These are phyloP conservation scores for Didymella pinodella DNA, from an alignment of 2,329 filamentous ascomycete genomes.

Conservation along the genomic window DNA sequence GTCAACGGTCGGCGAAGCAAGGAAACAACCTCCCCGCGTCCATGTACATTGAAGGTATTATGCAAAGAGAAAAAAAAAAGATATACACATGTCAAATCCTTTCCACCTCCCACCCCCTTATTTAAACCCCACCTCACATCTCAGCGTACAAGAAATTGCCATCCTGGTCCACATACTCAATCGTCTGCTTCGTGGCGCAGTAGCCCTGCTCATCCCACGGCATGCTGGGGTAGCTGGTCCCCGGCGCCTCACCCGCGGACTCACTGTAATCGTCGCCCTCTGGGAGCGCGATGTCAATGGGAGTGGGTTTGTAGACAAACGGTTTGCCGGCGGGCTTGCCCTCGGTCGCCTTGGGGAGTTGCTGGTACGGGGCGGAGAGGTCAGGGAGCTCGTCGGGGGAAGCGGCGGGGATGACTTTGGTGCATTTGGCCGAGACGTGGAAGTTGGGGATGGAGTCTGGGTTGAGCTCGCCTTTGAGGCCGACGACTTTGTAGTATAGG, in stretches of 20 bases:
- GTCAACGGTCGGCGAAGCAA: not conserved
- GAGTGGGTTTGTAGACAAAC: slow-evolving; percentile 36
- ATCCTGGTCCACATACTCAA: slow-evolving; percentile 46
- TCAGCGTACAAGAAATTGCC: slow-evolving; percentile 45
- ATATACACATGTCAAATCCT: not conserved
- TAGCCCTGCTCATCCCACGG: slow-evolving; percentile 42
- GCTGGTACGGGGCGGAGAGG: slow-evolving; percentile 37
- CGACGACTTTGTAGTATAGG: slow-evolving; percentile 48
- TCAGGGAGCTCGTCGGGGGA: slow-evolving; percentile 40
- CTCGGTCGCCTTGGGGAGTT: slow-evolving; percentile 38
- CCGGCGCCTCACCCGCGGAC: slow-evolving; percentile 7
- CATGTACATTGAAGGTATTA: slow-evolving; percentile 2
- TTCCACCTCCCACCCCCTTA: not conserved
- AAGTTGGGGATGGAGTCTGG: slow-evolving; percentile 42
- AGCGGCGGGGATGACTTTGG: slow-evolving; percentile 39
- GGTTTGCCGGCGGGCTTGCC: slow-evolving; percentile 43
- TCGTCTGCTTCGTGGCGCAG: slow-evolving; percentile 42
- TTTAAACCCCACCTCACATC: slow-evolving; percentile 18
- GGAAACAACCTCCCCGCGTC: not conserved
- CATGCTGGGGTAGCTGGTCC: slow-evolving; percentile 6
- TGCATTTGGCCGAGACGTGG: slow-evolving; percentile 45
- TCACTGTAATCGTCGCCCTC: slow-evolving; percentile 24
- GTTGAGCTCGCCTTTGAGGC: slow-evolving; percentile 41
- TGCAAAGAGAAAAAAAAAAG: not conserved
- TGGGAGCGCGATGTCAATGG: slow-evolving; percentile 31